These are phyloP conservation scores for Lactarius indigo DNA, from an alignment of 768 basidiomycete species.

Conservation along the genomic window DNA sequence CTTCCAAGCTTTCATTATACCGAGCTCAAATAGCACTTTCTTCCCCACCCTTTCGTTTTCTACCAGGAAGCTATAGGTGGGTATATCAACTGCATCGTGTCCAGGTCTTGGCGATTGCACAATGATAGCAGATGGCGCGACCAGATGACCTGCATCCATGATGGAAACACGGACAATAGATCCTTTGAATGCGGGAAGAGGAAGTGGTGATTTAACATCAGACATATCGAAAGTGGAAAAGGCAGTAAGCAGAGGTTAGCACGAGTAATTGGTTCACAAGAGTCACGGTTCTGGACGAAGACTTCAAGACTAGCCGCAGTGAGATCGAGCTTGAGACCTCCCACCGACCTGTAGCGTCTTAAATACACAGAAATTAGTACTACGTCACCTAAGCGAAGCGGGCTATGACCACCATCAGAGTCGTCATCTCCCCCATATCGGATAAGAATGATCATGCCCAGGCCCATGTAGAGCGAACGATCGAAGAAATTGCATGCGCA, in stretches of 20 bases:
- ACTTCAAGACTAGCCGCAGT: too few relatives aligned
- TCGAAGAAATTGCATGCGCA: too few relatives aligned
- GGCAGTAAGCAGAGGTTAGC: not conserved
- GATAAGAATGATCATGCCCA: not conserved
- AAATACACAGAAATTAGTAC: too few relatives aligned
- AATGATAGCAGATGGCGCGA: not conserved
- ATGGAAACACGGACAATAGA: not conserved
- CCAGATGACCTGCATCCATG: not conserved
- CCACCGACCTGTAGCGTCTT: too few relatives aligned
- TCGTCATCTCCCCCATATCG: not conserved
- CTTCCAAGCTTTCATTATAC: not conserved
- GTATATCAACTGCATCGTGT: not conserved
- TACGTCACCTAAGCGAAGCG: too few relatives aligned
- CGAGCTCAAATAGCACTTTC: slow-evolving; percentile 1
- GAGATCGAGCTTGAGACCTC: too few relatives aligned
- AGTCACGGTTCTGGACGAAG: too few relatives aligned
- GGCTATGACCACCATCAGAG: too few relatives aligned
- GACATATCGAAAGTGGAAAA: not conserved
- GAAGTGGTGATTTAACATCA: not conserved
- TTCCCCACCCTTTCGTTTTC: not conserved
- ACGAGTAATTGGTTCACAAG: too few relatives aligned
- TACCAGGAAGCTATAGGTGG: slow-evolving; percentile 3
- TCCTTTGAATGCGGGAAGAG: not conserved
- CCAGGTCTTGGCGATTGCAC: not conserved
- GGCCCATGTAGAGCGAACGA: too few relatives aligned